Evolutionary conservation across 768 basidiomycete genomes (phyloP).

Genomic region (Amanita pallidorosea): DNA sequence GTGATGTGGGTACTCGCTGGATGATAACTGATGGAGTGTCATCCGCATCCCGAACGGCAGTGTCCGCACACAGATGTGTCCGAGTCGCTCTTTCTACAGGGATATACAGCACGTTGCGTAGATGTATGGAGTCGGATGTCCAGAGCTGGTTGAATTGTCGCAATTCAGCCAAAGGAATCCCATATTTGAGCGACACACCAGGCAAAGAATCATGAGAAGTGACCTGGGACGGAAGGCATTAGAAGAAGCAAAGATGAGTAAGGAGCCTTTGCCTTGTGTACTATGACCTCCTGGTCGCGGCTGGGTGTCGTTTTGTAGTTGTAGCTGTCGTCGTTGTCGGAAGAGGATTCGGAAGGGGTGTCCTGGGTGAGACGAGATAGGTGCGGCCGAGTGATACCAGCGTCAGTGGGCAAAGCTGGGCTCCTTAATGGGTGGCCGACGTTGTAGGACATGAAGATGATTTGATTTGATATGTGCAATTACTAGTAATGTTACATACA

Average conservation of each 20-base stretch:
- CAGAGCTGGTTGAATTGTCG: conserved; percentile 88
- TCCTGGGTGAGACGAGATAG: conserved; percentile 24
- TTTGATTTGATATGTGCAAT: background rate
- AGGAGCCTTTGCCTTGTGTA: conserved; percentile 41
- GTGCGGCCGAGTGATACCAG: conserved; percentile 28
- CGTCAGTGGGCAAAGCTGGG: conserved; percentile 9
- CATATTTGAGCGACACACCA: conserved; percentile 84
- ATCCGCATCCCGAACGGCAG: background rate
- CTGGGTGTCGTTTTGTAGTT: conserved; percentile 7
- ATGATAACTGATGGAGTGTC: conserved; percentile 14
- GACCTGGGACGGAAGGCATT: conserved; percentile 37
- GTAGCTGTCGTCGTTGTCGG: conserved; percentile 5
- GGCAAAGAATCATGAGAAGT: conserved; percentile 69
- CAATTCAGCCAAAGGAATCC: conserved; percentile 72
- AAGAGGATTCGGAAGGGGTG: conserved; percentile 13
- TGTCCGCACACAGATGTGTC: background rate
- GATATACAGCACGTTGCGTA: conserved; percentile 74
- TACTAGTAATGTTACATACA: background rate
- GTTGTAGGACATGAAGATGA: background rate
- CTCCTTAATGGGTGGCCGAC: conserved; percentile 11
- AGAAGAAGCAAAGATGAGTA: background rate
- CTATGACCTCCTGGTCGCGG: conserved; percentile 42
- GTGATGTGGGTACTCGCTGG: conserved; percentile 36
- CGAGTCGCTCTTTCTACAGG: conserved; percentile 53
- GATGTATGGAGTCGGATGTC: conserved; percentile 86